Base-by-base conservation (phyloP, 2,329 filamentous ascomycete species). In the Neonectria sp. region DNA sequence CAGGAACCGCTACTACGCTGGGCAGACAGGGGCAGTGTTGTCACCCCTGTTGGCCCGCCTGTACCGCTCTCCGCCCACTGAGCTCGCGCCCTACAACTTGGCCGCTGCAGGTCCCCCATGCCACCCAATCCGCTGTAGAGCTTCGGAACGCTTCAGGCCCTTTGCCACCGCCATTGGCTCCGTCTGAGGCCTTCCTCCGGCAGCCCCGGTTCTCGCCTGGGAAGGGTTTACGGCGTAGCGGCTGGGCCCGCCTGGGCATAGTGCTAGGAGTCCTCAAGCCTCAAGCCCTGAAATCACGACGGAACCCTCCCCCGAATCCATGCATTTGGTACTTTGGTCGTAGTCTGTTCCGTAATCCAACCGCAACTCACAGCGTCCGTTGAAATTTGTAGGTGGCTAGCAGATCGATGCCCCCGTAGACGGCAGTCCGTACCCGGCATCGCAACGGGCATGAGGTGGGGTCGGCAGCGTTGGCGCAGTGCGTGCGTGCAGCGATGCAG, bases 231-330 rank as follows among this genome's bases (percentile, higher is more conserved):
- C 55, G 73, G 65, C 55, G 65, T 64, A 66, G 71, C 73, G 70
- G 73, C 63, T 70, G 68, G 71, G 73, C 73, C 73, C 73, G 73
- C 67, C 70, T 71, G 66, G 63, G 65, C 70, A 67, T 55, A 64
- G 56, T 43, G 62, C 59, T 71, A 65, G 35, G 48, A 37, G 52
- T 33, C 15, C 31, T 48, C 52, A 35, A 48, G 37, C 31, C 21
- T 21, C 21, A 21, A 21, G 21, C 21, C 37, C 37, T 40, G 37
- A 40, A 40, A 40, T 40, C 37, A 37, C 35, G 35, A 61, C 55
- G 63, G 53, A 43, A 40, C 9, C 43, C 21, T 40, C 35, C 35
- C 9, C 9, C 31, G 31, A 29, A 29, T 5, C 46, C 46, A 35
- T 35, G 31, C 51, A 35, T 53, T 35, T 33, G 51, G 51, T 21